Base-by-base conservation (phyloP, 257 asterid genomes). In the Penstemon eatonii region DNA sequence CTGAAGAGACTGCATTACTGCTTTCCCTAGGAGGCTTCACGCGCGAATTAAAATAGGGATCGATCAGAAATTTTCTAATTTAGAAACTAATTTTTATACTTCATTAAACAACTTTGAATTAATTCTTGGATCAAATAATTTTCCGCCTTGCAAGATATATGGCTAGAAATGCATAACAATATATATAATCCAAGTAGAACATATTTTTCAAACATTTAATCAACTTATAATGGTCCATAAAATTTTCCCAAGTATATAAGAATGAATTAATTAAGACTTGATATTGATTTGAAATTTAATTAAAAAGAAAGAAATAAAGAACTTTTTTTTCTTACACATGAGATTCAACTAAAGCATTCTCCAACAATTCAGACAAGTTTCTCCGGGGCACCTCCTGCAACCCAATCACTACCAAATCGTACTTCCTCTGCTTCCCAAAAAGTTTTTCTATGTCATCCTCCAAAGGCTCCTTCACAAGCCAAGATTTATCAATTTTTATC, bases 1-100 rank as follows among this genome's bases (percentile, higher is more conserved):
- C 61, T 86, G 91, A 42, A 86, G 64, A 50, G 96, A 89, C 62
- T 86, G 89, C 94, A 89, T 81, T 12, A 77, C 75, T 5, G 89
- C 80, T 73, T 83, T 76, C 59, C 91, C 94, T 40, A 86, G 46
- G 41, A 86, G 71, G 13, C 90, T 86, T 56, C 5, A 19, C 43
- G 25, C 42, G 40, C 19, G 39, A 56, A 4, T 5, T 39, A n/a
- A n/a, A 54, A 11, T 53, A 53, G 37, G 8, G 33, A 11, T 25
- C 33, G 33, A 25, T 25, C 33, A 25, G 33, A 25, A 25, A 25
- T 25, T 25, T 25, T 25, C 33, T 25, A 25, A 25, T 25, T 25
- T 25, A 25, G 33, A 25, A 25, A 25, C 33, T 25, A 25, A 25
- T 25, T 25, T 25, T 25, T 1, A 25, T 25, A 25, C 33, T 25